Evolutionary conservation across 2,329 filamentous ascomycete species (phyloP).

Genomic region (Trichoderma cornu-damae): DNA sequence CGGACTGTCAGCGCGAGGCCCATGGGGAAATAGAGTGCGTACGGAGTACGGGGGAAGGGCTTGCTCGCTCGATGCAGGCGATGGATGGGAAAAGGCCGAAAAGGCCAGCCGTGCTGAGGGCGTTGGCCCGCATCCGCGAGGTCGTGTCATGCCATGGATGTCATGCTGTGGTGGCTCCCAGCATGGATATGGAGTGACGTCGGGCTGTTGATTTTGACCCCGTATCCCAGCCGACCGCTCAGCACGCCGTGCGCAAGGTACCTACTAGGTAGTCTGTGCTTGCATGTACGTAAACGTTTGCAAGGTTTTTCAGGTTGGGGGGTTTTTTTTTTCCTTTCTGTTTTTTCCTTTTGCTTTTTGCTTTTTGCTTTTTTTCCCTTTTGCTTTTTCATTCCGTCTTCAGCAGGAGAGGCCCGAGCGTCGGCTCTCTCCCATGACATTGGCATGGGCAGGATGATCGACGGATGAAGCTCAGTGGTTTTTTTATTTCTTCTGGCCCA

Average conservation of each 20-base stretch:
- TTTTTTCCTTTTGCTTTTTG: neutral
- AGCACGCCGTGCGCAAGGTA: neutral
- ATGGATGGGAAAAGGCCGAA: neutral
- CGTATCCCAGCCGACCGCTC: constrained; percentile 3
- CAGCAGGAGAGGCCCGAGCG: neutral
- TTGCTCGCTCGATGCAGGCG: neutral
- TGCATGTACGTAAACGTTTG: neutral
- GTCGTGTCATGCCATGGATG: neutral
- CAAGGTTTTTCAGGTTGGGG: neutral
- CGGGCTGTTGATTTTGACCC: neutral
- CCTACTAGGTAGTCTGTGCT: too few relatives aligned
- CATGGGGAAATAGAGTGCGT: constrained; percentile 16
- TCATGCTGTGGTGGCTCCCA: too few relatives aligned
- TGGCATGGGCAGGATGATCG: constrained; percentile 10
- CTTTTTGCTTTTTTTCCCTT: neutral
- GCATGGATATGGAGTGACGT: neutral
- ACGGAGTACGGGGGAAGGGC: neutral
- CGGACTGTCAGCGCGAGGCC: constrained; percentile 4
- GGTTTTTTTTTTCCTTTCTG: neutral
- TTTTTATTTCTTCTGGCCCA: neutral
- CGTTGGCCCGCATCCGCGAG: neutral
- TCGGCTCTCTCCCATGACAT: neutral
- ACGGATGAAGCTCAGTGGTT: neutral
- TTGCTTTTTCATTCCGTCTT: neutral
- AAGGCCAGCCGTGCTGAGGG: neutral